Evolutionary conservation across 352 stramenopile genomes (phyloP).

Genomic region (Globisporangium canariense): DNA sequence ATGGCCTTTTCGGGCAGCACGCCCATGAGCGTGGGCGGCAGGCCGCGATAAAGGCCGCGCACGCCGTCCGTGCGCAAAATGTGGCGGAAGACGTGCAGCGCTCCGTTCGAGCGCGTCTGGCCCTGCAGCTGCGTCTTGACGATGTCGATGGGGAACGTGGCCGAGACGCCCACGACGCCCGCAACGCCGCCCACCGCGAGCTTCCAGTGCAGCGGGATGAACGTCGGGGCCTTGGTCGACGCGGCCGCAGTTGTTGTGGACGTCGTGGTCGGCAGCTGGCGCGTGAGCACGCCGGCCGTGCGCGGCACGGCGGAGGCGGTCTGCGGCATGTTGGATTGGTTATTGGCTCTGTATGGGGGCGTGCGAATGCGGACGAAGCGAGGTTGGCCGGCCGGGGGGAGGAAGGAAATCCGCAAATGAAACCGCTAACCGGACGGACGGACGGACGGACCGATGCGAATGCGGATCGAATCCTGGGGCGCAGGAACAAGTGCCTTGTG

Average conservation of each 20-base stretch:
- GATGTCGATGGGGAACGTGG: conserved; percentile 91
- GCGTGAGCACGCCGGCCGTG: conserved; percentile 14
- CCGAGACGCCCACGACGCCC: conserved; percentile 74
- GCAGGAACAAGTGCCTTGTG: neutral
- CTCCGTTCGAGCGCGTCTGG: conserved; percentile 45
- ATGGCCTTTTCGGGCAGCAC: conserved; percentile 89
- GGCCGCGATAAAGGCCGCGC: conserved; percentile 68
- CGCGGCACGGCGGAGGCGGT: conserved; percentile 8
- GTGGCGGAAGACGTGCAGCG: conserved; percentile 63
- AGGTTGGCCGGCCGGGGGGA: neutral
- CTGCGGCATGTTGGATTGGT: neutral
- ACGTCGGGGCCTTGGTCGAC: conserved; percentile 14
- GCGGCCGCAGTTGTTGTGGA: conserved; percentile 2
- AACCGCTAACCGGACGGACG: neutral
- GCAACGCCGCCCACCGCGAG: conserved; percentile 84
- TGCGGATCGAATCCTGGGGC: neutral
- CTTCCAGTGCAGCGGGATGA: conserved; percentile 80
- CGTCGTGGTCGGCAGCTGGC: conserved; percentile 18
- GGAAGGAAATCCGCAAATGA: conserved; percentile 10
- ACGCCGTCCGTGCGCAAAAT: conserved; percentile 72
- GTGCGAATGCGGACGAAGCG: neutral
- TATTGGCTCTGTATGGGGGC: neutral
- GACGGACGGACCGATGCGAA: neutral
- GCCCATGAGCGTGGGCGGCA: conserved; percentile 76
- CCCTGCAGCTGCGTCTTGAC: conserved; percentile 92